Conservation (phyloP, 768 basidiomycete genomes). For the Lentinula edodes region DNA sequence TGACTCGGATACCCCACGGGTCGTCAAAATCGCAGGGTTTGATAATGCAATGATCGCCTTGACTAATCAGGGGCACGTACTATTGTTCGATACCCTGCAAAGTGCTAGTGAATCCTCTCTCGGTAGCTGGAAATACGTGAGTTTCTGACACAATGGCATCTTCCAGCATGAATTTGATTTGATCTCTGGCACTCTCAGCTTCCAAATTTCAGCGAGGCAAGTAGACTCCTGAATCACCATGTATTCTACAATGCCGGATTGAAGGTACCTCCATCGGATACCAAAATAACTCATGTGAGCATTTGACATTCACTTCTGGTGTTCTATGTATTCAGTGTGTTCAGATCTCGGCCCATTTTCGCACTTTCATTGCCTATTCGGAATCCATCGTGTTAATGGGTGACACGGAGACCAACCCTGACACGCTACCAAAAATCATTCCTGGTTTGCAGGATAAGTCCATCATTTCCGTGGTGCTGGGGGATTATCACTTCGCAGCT, state of each 20-base stretch:
- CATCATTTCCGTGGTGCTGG: conserved; percentile 84
- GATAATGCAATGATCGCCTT: conserved; percentile 71
- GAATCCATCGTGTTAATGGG: conserved; percentile 76
- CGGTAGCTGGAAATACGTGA: conserved; percentile 69
- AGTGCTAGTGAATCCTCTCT: conserved; percentile 27
- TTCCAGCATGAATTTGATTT: background rate
- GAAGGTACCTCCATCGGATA: conserved; percentile 31
- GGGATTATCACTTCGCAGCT: conserved; percentile 91
- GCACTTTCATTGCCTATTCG: conserved; percentile 79
- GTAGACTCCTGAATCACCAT: conserved; percentile 39
- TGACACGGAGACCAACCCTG: conserved; percentile 30
- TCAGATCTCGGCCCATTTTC: conserved; percentile 81
- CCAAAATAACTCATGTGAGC: conserved; percentile 78
- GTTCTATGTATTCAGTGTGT: conserved; percentile 1
- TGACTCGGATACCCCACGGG: conserved; percentile 24
- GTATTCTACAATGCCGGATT: conserved; percentile 30
- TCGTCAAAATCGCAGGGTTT: conserved; percentile 80
- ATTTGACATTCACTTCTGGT: background rate
- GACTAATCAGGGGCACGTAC: conserved; percentile 74
- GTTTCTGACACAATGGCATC: conserved; percentile 13
- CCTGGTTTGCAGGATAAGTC: conserved; percentile 69
- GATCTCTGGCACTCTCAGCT: conserved; percentile 37
- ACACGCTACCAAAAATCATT: conserved; percentile 52
- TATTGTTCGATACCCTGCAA: conserved; percentile 47
- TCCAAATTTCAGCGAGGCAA: conserved; percentile 65